Base-by-base conservation (phyloP, 2,329 filamentous ascomycete genomes). In the Eurotiales sp. region DNA sequence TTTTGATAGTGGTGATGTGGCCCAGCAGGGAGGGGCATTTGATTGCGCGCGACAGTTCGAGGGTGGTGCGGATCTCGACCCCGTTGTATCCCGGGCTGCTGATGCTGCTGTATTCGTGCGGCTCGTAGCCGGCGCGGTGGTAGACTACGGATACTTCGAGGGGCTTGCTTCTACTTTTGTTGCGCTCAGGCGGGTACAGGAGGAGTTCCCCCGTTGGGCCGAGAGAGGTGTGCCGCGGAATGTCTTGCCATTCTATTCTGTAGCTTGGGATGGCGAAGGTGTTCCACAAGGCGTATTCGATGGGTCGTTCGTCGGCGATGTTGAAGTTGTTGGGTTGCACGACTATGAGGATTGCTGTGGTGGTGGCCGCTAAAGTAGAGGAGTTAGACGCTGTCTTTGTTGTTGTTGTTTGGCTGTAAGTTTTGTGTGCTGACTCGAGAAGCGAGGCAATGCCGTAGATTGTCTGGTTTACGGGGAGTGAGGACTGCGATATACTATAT, bases 251-350 rank as follows among this genome's bases (percentile, higher is more conserved):
- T 19, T 66, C 61, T 8, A 68, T 64, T 21, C 73, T 65, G 51
- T 68, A 74, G 19, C 63, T 61, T 3, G 66, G 61, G 8, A 74
- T 60, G 2, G 63, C n/a, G 58, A 3, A 53, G 46, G 6, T 30
- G 29, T 70, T 57, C 61, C 67, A 71, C 0, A 75, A 57, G 4
- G 60, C 65, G 56, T 74, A 74, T 50, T 76, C 73, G n/a, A 76
- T 65, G 1, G 73, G 72, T 51, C 72, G 61, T 52, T 76, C 72
- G 49, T 76, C 73, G 14, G 69, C 68, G 22, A 73, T 65, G 51
- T 75, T 76, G 61, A 75, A 70, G 56, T 75, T 76, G 23, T 63
- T 42, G 1, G 70, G 68, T 55, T 76, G 73, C 2, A 76, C 73
- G 19, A 73, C 58, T 59, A 75, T 70, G 1, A 77, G 62, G 10